These are phyloP conservation scores for Breynia disticha DNA, from an alignment of 441 rosid genomes.

Conservation along the genomic window DNA sequence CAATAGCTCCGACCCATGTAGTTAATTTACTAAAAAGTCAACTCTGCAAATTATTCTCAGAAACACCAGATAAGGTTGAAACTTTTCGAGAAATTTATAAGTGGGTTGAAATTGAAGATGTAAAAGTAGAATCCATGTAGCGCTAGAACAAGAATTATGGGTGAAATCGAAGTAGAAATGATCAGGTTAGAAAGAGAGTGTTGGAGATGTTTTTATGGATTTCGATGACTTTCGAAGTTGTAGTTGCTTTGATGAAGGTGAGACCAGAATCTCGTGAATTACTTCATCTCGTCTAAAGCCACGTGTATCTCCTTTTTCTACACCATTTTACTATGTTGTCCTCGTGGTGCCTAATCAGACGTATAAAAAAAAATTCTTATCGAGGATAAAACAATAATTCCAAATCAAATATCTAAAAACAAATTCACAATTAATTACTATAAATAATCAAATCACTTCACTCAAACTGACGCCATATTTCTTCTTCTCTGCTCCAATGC, in stretches of 20 bases:
- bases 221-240: slow-evolving; percentile 8
- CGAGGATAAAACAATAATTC: too few relatives aligned
- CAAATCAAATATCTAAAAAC: too few relatives aligned
- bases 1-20: slow-evolving; percentile 7
- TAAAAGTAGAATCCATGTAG: not conserved
- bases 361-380: too few relatives aligned
- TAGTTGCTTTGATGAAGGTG: too few relatives aligned
- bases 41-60: not conserved
- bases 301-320: slow-evolving; percentile 14
- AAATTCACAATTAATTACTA: too few relatives aligned
- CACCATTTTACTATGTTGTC: too few relatives aligned
- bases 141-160: slow-evolving; percentile 6
- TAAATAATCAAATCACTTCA: too few relatives aligned
- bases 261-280: slow-evolving; percentile 16
- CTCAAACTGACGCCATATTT: too few relatives aligned
- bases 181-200: slow-evolving; percentile 7
- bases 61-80: not conserved
- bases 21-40: not conserved
- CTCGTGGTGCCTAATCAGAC: too few relatives aligned
- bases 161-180: not conserved
- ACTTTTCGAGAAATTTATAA: too few relatives aligned
- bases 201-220: slow-evolving; percentile 1
- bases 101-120: not conserved
- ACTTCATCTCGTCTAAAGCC: slow-evolving; percentile 18
- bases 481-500: too few relatives aligned